These are phyloP conservation scores for Isabelozyma rhagii DNA, from an alignment of 805 yeast genomes.

Conservation along the genomic window DNA sequence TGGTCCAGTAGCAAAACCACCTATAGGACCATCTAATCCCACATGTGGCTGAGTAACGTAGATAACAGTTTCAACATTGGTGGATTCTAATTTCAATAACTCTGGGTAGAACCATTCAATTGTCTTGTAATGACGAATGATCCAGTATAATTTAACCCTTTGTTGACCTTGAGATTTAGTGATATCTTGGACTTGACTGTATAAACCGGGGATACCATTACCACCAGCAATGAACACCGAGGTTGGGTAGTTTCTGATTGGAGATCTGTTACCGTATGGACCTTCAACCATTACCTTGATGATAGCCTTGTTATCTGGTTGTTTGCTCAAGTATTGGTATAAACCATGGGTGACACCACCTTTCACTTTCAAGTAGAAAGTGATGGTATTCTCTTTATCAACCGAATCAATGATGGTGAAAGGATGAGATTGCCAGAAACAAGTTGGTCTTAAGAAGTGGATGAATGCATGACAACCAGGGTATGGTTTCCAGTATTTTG, in stretches of 20 bases:
- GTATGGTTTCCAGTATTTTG: conserved; percentile 42
- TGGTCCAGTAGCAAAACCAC: not conserved
- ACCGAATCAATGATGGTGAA: conserved; percentile 32
- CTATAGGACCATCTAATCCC: conserved; percentile 2
- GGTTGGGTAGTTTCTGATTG: conserved; percentile 11
- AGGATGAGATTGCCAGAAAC: conserved; percentile 47
- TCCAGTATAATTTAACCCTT: conserved; percentile 33
- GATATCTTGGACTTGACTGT: conserved; percentile 26
- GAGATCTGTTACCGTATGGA: conserved; percentile 33
- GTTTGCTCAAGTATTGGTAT: conserved; percentile 27
- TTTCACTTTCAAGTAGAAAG: conserved; percentile 42
- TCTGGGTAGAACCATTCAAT: conserved; percentile 40
- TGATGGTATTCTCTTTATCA: conserved; percentile 27
- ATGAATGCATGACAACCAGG: conserved; percentile 40
- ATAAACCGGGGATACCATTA: conserved; percentile 41
- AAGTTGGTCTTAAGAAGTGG: conserved; percentile 34
- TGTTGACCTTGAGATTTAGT: conserved; percentile 9
- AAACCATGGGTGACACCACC: conserved; percentile 39
- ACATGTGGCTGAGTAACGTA: conserved; percentile 37
- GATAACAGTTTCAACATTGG: conserved; percentile 34
- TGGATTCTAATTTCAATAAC: conserved; percentile 26
- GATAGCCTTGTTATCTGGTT: conserved; percentile 27
- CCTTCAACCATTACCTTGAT: conserved; percentile 36
- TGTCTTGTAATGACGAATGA: conserved; percentile 36
- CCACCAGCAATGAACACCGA: conserved; percentile 34